phyloP scores from a whole-genome alignment of 352 stramenopile genomes.

The Phytopythium chamaehyphon region DNA sequence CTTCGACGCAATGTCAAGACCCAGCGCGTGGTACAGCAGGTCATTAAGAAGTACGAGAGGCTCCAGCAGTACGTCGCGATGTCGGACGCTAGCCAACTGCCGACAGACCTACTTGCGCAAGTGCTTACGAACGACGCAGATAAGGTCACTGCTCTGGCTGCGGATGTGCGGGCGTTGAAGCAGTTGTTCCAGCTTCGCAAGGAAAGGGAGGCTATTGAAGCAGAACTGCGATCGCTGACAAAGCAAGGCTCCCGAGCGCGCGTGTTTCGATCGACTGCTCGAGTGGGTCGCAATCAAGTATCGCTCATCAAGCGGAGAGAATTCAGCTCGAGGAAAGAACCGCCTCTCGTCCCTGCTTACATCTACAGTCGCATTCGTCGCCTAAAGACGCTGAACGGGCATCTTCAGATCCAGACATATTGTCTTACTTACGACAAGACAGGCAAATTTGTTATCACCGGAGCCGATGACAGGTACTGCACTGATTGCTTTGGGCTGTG shows the following conservation, averaged over 20 bases:
- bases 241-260: constrained; percentile 30
- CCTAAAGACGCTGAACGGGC: constrained; percentile 89
- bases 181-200: constrained; percentile 70
- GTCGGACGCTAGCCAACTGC: constrained; percentile 47
- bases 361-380: constrained; percentile 77
- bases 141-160: constrained; percentile 49
- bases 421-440: constrained; percentile 95
- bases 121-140: constrained; percentile 22
- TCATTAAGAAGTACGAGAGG: constrained; percentile 72
- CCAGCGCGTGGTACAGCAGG: constrained; percentile 48
- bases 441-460: constrained; percentile 95
- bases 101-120: constrained; percentile 35
- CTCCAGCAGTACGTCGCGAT: constrained; percentile 50
- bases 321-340: constrained; percentile 24
- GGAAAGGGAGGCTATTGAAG: constrained; percentile 27
- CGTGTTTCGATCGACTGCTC: constrained; percentile 41
- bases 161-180: constrained; percentile 67
- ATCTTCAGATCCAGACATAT: constrained; percentile 94
- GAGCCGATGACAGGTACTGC: constrained; percentile 92
- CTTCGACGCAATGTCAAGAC: constrained; percentile 45
- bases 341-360: constrained; percentile 42
- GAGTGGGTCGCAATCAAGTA: constrained; percentile 55
- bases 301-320: constrained; percentile 53
- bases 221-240: constrained; percentile 29
- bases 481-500: neutral